Conservation (phyloP, 345 rosid species). For the Luvunga scandens region DNA sequence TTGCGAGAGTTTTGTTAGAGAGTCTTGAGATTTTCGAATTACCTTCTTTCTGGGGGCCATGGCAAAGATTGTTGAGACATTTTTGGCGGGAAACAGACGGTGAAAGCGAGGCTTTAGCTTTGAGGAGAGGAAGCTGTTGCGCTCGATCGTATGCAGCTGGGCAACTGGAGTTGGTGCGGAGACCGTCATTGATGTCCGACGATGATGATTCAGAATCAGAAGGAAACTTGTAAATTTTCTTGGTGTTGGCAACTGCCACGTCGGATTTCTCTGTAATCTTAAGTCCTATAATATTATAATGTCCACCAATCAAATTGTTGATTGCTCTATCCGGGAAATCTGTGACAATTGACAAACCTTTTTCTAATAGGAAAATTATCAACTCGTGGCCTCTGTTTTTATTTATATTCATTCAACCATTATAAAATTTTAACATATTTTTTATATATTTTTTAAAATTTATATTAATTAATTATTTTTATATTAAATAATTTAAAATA, state of each 20-base stretch:
- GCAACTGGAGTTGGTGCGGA: slow-evolving; percentile 46
- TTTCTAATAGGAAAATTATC: too few species aligned
- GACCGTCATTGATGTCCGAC: slow-evolving; percentile 48
- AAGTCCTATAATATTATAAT: too few species aligned
- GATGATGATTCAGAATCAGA: neutral
- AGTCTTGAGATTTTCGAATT: neutral
- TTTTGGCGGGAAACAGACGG: slow-evolving; percentile 29
- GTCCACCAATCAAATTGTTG: slow-evolving; percentile 23
- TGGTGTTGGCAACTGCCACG: slow-evolving; percentile 22
- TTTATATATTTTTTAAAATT: too few species aligned
- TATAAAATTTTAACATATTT: too few species aligned
- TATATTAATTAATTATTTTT: too few species aligned
- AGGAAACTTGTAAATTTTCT: neutral
- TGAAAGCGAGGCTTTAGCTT: slow-evolving; percentile 26
- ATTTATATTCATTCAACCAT: too few species aligned
- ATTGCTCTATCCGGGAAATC: slow-evolving; percentile 20
- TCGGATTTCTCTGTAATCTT: slow-evolving; percentile 8
- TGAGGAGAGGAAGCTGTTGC: slow-evolving; percentile 29
- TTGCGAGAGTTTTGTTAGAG: neutral
- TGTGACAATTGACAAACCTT: too few species aligned
- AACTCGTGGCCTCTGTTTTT: too few species aligned
- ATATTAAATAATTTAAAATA: too few species aligned
- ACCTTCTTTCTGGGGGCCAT: slow-evolving; percentile 92
- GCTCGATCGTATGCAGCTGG: slow-evolving; percentile 30
- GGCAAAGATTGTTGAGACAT: slow-evolving; percentile 49